Conservation (phyloP, 2,329 filamentous ascomycete species). For the Epicoccum sorghinum region DNA sequence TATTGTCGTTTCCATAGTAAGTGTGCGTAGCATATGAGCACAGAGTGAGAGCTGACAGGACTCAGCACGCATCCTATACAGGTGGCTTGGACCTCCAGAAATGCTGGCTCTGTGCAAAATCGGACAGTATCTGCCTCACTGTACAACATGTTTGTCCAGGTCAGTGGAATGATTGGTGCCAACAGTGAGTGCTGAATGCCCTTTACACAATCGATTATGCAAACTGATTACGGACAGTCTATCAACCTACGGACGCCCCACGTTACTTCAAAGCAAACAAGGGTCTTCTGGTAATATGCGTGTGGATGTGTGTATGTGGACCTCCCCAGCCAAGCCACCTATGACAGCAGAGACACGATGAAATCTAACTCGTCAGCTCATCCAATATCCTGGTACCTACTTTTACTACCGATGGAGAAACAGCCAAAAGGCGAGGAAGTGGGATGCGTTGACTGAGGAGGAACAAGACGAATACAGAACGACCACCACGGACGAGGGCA, state of each 20-base stretch:
- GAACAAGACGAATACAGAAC: conserved; percentile 43
- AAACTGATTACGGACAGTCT: conserved; percentile 48
- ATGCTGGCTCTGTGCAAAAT: conserved; percentile 13
- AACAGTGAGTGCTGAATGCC: conserved; percentile 7
- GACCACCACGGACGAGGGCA: conserved; percentile 45
- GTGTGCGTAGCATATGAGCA: conserved; percentile 38
- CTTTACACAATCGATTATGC: conserved; percentile 7
- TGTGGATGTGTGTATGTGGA: conserved; percentile 27
- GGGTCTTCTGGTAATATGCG: conserved; percentile 37
- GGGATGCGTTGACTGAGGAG: conserved; percentile 47
- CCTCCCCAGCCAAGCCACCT: too few species aligned
- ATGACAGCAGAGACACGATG: too few species aligned
- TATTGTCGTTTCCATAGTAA: conserved; percentile 48
- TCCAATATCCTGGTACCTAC: conserved; percentile 18
- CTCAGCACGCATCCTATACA: conserved; percentile 9
- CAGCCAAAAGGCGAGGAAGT: conserved; percentile 27
- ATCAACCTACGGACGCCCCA: conserved; percentile 14
- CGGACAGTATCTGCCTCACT: conserved; percentile 13
- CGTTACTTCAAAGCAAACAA: conserved; percentile 24
- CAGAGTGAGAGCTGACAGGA: neutral
- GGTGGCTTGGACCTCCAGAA: conserved; percentile 13
- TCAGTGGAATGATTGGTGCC: conserved; percentile 23
- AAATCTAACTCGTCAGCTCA: neutral
- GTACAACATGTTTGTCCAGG: conserved; percentile 57
- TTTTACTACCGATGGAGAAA: conserved; percentile 44